phyloP scores from a whole-genome alignment of 1,284 basidiomycete genomes.

The Serendipita sp. region DNA sequence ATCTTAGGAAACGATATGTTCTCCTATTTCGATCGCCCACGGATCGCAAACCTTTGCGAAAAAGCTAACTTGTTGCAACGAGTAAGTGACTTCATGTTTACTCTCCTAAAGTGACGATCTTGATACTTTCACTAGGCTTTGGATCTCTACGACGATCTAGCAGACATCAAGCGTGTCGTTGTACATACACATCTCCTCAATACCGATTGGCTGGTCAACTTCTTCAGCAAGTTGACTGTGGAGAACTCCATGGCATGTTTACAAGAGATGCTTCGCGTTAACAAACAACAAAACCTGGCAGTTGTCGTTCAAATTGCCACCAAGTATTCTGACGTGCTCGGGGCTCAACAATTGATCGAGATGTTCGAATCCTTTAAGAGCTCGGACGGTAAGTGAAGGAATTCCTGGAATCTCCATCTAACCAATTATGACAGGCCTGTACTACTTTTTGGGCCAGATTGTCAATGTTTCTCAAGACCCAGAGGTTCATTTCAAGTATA shows the following conservation, averaged over 20 bases:
- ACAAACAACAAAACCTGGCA: slow-evolving; percentile 96
- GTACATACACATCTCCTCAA: slow-evolving; percentile 86
- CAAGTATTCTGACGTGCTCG: slow-evolving; percentile 97
- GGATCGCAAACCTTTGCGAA: slow-evolving; percentile 96
- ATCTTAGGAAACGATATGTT: slow-evolving; percentile 99
- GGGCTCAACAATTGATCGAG: slow-evolving; percentile 94
- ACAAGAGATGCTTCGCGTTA: slow-evolving; percentile 93
- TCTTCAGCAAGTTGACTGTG: slow-evolving; percentile 96
- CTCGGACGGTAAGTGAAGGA: slow-evolving; percentile 56
- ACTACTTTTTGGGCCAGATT: slow-evolving; percentile 94
- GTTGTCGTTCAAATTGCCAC: slow-evolving; percentile 97
- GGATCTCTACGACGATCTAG: slow-evolving; percentile 95
- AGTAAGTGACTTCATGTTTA: slow-evolving; percentile 29
- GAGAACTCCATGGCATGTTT: slow-evolving; percentile 95
- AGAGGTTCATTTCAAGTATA: slow-evolving; percentile 99
- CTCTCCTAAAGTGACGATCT: not conserved
- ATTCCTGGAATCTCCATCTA: not conserved
- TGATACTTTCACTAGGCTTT: slow-evolving; percentile 51
- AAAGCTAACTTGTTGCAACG: slow-evolving; percentile 94
- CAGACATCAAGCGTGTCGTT: slow-evolving; percentile 95
- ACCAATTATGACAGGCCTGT: slow-evolving; percentile 48
- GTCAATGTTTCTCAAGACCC: slow-evolving; percentile 94
- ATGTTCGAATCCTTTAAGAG: slow-evolving; percentile 99
- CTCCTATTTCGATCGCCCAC: slow-evolving; percentile 88
- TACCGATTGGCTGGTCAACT: slow-evolving; percentile 94